Evolutionary conservation across 345 rosid genomes (phyloP), one percentile per base, ranked within the genome.

Genomic region (Linum lewisii): DNA sequence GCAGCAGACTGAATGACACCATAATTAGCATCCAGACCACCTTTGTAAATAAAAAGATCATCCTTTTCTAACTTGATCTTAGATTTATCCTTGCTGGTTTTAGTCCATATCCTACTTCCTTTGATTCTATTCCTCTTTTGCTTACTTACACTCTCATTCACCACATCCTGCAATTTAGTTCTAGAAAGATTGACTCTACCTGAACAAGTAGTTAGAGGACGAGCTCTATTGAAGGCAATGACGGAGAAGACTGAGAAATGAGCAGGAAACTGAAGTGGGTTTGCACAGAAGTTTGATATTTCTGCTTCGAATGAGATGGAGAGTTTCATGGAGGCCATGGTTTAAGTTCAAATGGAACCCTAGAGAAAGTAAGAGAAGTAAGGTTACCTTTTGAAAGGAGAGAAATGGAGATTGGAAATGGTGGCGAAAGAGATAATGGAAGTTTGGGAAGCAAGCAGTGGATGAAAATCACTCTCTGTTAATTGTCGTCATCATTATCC

Each of bases 301-400:
- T 77, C 82, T 7, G 88, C 67, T 69, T 84, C 92, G 62, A 75
- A 54, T 21, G 77, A 70, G 69, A 76, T 63, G 60, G 82, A 61
- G 1, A 82, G 37, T 60, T 70, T 81, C 53, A 79, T 42, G 18
- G 86, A 90, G 58, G 81, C 83, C 95, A 85, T 87, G 13, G 51
- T 5, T 21, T 21, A 16, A 22, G 22, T 7, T 5, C 57, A 23
- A 24, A 21, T 14, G 2, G 4, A 15, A 29, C 34, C 34, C 47
- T 42, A 42, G 15, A 6, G 47, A 42, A 11, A 42, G 13, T 11
- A 42, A 11, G 47, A 42, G 18, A 42, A 42, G 16, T 42, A 42
- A 42, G 16, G 47, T 42, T 42, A 42, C 47, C 47, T 11, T 10
- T 42, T 11, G 18, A 42, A 16, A 16, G 15, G 14, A 11, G 47